Conservation (phyloP, 2,329 filamentous ascomycete genomes). For the Didymella pomorum region DNA sequence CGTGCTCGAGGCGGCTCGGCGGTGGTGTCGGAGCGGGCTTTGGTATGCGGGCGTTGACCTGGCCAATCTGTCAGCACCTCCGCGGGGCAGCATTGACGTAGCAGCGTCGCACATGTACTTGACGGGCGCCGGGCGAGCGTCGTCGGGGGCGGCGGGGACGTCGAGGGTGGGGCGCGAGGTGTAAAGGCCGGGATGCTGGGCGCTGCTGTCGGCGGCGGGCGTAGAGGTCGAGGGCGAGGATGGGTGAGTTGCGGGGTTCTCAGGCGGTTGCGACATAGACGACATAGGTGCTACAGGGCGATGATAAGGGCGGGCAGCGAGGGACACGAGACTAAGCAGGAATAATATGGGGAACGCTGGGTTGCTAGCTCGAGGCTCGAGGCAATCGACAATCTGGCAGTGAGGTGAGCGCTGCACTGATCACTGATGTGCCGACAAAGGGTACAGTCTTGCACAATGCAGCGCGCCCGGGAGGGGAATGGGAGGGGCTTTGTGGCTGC, state of each 20-base stretch:
- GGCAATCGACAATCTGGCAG: background rate
- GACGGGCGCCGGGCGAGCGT: slow-evolving; percentile 54
- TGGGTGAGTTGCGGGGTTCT: slow-evolving; percentile 8
- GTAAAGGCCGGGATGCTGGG: slow-evolving; percentile 39
- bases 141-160: slow-evolving; percentile 51
- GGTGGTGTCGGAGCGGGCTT: slow-evolving; percentile 71
- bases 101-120: slow-evolving; percentile 58
- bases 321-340: background rate
- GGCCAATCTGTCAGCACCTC: slow-evolving; percentile 33
- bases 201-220: slow-evolving; percentile 2
- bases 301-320: slow-evolving; percentile 11
- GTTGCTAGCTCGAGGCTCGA: slow-evolving; percentile 17
- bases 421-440: slow-evolving; percentile 4
- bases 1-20: slow-evolving; percentile 66
- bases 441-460: background rate
- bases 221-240: slow-evolving; percentile 4
- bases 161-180: slow-evolving; percentile 59
- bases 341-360: slow-evolving; percentile 30
- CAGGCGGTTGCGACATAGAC: slow-evolving; percentile 17
- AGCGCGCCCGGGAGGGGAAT: slow-evolving; percentile 3
- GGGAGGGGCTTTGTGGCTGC: slow-evolving; percentile 5
- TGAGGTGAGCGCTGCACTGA: slow-evolving; percentile 7
- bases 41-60: slow-evolving; percentile 67
- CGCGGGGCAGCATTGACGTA: slow-evolving; percentile 33
- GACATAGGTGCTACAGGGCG: slow-evolving; percentile 11